Percentiles rank a stretch among this genome's conserved stretches.
Conservation (phyloP, 176 grass and related monocot genomes). For the Phoenix roebelenii region DNA sequence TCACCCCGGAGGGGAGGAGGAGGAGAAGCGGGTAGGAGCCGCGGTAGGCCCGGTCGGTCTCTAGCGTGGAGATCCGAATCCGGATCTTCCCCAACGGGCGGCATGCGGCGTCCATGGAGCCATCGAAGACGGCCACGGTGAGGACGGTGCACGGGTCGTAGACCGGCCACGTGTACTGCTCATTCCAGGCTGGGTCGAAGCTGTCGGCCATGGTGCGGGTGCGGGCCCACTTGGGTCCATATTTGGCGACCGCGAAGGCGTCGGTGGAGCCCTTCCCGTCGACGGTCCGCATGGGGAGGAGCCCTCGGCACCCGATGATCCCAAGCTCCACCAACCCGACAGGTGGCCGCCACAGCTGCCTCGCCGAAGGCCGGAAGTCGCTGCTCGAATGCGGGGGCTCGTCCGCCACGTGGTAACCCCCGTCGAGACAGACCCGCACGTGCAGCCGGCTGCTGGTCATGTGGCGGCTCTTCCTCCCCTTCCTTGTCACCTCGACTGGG, state of each 20-base stretch:
- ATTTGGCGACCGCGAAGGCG: conserved; percentile 76
- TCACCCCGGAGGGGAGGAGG: conserved; percentile 67
- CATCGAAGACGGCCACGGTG: conserved; percentile 75
- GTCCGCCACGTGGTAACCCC: conserved; percentile 81
- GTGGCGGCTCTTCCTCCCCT: conserved; percentile 23
- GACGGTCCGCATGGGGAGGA: conserved; percentile 68
- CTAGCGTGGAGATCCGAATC: conserved; percentile 69
- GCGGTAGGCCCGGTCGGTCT: conserved; percentile 56
- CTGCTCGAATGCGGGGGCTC: conserved; percentile 48
- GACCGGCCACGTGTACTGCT: conserved; percentile 95
- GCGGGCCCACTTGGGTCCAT: conserved; percentile 87
- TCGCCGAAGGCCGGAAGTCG: conserved; percentile 75
- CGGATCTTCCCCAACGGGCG: conserved; percentile 73
- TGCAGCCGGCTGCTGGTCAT: conserved; percentile 55
- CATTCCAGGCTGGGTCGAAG: conserved; percentile 87
- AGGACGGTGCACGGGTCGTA: conserved; percentile 91
- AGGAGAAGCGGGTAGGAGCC: conserved; percentile 56
- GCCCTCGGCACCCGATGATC: conserved; percentile 58
- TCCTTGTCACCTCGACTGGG: conserved; percentile 38
- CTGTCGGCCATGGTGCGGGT: conserved; percentile 76
- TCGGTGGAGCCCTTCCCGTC: conserved; percentile 76
- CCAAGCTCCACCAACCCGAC: conserved; percentile 71
- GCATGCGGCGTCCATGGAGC: conserved; percentile 24
- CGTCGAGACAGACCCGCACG: conserved; percentile 78
- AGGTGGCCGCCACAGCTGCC: conserved; percentile 69